A percentile compares a stretch with the other conserved stretches of the same genome.
These are phyloP conservation scores for Macroventuria anomochaeta DNA, from an alignment of 2,329 filamentous ascomycete species.

Conservation along the genomic window DNA sequence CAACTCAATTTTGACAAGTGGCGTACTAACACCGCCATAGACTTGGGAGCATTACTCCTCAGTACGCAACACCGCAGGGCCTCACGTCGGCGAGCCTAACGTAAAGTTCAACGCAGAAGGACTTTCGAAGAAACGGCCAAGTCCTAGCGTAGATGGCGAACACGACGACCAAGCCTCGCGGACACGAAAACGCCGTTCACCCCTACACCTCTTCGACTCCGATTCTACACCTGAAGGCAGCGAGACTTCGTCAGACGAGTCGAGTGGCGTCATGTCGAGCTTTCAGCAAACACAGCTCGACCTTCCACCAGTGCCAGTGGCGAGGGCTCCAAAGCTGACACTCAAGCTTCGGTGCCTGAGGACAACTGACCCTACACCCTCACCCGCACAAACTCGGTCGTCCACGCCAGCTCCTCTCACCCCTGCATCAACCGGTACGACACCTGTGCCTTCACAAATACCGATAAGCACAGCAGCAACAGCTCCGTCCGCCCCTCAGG, in stretches of 20 bases:
- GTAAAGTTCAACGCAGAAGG: conserved; percentile 47
- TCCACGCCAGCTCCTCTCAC: conserved; percentile 24
- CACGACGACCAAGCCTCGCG: conserved; percentile 57
- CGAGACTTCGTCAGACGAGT: conserved; percentile 47
- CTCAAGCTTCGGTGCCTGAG: conserved; percentile 43
- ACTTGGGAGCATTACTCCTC: conserved; percentile 72
- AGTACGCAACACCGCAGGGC: conserved; percentile 65
- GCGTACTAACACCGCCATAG: conserved; percentile 49
- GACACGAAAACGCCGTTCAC: conserved; percentile 61
- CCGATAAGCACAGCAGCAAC: not conserved
- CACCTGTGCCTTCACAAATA: conserved; percentile 10
- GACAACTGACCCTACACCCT: conserved; percentile 32
- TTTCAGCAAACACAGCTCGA: conserved; percentile 33
- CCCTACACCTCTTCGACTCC: conserved; percentile 54
- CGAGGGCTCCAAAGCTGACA: conserved; percentile 39
- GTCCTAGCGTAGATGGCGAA: conserved; percentile 59
- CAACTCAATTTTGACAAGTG: not conserved
- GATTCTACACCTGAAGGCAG: conserved; percentile 46
- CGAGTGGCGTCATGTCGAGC: conserved; percentile 36
- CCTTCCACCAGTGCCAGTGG: conserved; percentile 24
- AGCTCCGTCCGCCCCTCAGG: not conserved
- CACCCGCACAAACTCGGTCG: conserved; percentile 26
- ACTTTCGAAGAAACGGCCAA: conserved; percentile 54
- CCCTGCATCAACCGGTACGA: conserved; percentile 15
- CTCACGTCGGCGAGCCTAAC: conserved; percentile 62